These are phyloP conservation scores for Theileria sp. DNA, from an alignment of 169 alveolate species.

Conservation along the genomic window DNA sequence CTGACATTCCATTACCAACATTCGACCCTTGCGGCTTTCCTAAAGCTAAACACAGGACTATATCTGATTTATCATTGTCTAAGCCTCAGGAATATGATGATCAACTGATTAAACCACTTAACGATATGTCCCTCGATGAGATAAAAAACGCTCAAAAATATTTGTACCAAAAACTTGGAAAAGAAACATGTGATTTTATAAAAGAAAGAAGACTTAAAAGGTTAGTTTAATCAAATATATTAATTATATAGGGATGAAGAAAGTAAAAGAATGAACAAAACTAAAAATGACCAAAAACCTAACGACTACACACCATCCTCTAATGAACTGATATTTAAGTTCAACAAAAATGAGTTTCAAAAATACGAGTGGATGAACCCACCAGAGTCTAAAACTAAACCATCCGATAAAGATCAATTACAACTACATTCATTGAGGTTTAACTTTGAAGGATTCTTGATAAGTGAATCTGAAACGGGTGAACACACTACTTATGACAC, in stretches of 20 bases:
- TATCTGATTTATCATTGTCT: slow-evolving; percentile 15
- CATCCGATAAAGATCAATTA: slow-evolving; percentile 13
- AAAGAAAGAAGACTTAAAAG: slow-evolving; percentile 33
- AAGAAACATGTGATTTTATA: slow-evolving; percentile 47
- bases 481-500: slow-evolving; percentile 48
- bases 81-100: slow-evolving; percentile 17
- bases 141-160: slow-evolving; percentile 34
- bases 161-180: slow-evolving; percentile 40
- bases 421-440: slow-evolving; percentile 71
- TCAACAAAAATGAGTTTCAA: slow-evolving; percentile 46
- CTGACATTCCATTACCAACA: not conserved
- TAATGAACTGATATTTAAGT: slow-evolving; percentile 32
- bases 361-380: slow-evolving; percentile 79
- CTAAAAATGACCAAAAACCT: not conserved
- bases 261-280: slow-evolving; percentile 7
- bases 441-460: slow-evolving; percentile 66
- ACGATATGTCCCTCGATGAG: slow-evolving; percentile 34
- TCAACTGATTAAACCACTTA: not conserved
- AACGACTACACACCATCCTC: not conserved
- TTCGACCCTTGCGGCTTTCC: slow-evolving; percentile 39
- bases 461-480: slow-evolving; percentile 36
- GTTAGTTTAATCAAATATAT: slow-evolving; percentile 15
- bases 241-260: slow-evolving; percentile 15
- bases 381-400: slow-evolving; percentile 46
- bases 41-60: slow-evolving; percentile 39